Base-by-base conservation (phyloP, 192 early-diverging fungal genomes). In the Backusella sp. region DNA sequence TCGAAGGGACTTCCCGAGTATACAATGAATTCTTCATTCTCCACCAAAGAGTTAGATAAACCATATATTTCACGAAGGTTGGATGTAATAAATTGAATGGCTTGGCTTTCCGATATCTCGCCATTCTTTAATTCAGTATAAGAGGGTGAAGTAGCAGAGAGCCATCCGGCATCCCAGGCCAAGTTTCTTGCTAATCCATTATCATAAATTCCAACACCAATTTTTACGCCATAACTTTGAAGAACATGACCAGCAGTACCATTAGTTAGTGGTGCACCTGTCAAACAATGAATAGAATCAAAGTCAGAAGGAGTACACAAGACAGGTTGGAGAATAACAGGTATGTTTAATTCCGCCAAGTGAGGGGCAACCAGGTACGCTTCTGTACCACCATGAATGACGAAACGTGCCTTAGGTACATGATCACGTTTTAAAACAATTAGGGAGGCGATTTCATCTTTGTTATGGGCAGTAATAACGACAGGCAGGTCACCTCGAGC, bases 131-230 rank as follows among this genome's bases (percentile, higher is more conserved):
- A 30, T 49, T 71, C 70, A 23, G n/a, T 30, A 3, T 23, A 28
- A 39, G 72, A 66, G 14, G 66, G 67, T 14, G 80, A 82, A 56
- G 88, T 87, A 28, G 30, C 80, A 11, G 77, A 52, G 2, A 84
- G 85, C 91, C 92, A 93, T 11, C 91, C 94, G 32, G 94, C 93
- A 81, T 92, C 93, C 91, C 91, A 95, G 4, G 89, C 85, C 53
- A 94, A 79, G 59, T 90, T 88, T 52, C 91, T 87, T 7, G 86
- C 85, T 68, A 86, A 71, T 21, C 83, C 80, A 39, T 88, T 84
- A 74, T 84, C 86, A 3, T 75, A 41, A 9, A 88, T 87, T 30
- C 85, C 86, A 36, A 92, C 66, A 26, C 83, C 86, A 21, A 92
- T 79, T 44, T 86, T 89, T 26, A 95, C 93, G 30, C 90, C 89